Percentiles rank a stretch among this genome's conserved stretches.
Conservation (phyloP, 179 eudicot species). For the Beta corolliflora region DNA sequence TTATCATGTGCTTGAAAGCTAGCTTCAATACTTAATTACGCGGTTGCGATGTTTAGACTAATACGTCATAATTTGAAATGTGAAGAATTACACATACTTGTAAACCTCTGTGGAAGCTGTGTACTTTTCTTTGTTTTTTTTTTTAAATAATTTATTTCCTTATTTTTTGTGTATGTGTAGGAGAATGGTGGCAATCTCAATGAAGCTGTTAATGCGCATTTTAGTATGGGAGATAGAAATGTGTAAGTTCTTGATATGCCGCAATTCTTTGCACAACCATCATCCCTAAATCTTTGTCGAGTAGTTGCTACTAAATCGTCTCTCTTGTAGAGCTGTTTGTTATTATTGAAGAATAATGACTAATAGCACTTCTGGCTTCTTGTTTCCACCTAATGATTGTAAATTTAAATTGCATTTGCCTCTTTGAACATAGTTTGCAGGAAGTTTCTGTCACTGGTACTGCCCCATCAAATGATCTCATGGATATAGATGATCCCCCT, state of each 20-base stretch:
- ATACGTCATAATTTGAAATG: neutral
- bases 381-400: neutral
- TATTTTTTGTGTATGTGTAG: slow-evolving; percentile 35
- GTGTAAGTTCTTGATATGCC: slow-evolving; percentile 38
- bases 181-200: slow-evolving; percentile 82
- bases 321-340: slow-evolving; percentile 6
- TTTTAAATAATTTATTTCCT: neutral
- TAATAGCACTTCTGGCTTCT: slow-evolving; percentile 6
- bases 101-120: slow-evolving; percentile 6
- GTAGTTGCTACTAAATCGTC: neutral
- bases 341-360: neutral
- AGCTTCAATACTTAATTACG: neutral
- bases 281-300: neutral
- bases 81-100: neutral
- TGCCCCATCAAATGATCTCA: slow-evolving; percentile 59
- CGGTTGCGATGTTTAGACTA: neutral
- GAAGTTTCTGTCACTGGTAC: slow-evolving; percentile 43
- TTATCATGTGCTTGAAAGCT: neutral
- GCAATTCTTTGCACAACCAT: neutral
- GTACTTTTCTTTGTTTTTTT: neutral
- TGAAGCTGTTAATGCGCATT: slow-evolving; percentile 84
- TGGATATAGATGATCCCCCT: slow-evolving; percentile 81
- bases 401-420: slow-evolving; percentile 4
- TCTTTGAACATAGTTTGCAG: slow-evolving; percentile 43
- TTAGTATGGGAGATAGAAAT: slow-evolving; percentile 67